These are phyloP conservation scores for Sporothrix euskadiensis DNA, from an alignment of 2,329 filamentous ascomycete species.

Conservation along the genomic window DNA sequence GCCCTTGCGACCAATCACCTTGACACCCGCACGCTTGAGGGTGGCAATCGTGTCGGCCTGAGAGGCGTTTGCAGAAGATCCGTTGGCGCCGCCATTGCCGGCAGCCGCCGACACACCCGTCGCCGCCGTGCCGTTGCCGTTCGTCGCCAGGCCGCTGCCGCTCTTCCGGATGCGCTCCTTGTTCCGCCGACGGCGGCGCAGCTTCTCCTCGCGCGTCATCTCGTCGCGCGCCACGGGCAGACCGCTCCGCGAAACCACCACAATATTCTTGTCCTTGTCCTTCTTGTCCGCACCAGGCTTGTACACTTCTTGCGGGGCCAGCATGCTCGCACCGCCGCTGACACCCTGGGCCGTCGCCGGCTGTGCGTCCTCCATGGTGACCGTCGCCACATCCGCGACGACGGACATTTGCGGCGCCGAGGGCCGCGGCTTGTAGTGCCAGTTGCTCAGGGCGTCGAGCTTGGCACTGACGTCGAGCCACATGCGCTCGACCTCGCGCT, in stretches of 20 bases:
- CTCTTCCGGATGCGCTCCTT: slow-evolving; percentile 82
- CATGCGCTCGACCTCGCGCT: slow-evolving; percentile 76
- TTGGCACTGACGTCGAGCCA: slow-evolving; percentile 81
- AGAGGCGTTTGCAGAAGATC: slow-evolving; percentile 53
- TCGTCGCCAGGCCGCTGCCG: slow-evolving; percentile 43
- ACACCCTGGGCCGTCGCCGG: slow-evolving; percentile 78
- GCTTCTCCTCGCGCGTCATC: slow-evolving; percentile 83
- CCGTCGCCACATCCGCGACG: slow-evolving; percentile 85
- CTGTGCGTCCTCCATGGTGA: slow-evolving; percentile 93
- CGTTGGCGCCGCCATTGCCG: slow-evolving; percentile 38
- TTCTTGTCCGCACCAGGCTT: slow-evolving; percentile 72
- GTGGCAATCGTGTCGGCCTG: slow-evolving; percentile 49
- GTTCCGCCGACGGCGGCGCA: slow-evolving; percentile 71
- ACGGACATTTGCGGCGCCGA: slow-evolving; percentile 79
- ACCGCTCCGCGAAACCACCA: slow-evolving; percentile 75
- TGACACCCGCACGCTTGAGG: slow-evolving; percentile 71
- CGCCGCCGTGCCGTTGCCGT: slow-evolving; percentile 36
- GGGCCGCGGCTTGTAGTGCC: slow-evolving; percentile 92
- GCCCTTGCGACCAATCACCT: slow-evolving; percentile 87
- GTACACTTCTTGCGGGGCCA: slow-evolving; percentile 95
- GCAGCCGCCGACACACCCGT: slow-evolving; percentile 43
- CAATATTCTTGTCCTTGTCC: slow-evolving; percentile 34
- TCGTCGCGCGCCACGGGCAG: slow-evolving; percentile 79
- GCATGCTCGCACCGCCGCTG: slow-evolving; percentile 66
- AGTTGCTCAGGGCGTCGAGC: slow-evolving; percentile 86